Evolutionary conservation across 345 rosid genomes (phyloP), one percentile per base, ranked within the genome.

Genomic region (Raphanus raphanistrum): DNA sequence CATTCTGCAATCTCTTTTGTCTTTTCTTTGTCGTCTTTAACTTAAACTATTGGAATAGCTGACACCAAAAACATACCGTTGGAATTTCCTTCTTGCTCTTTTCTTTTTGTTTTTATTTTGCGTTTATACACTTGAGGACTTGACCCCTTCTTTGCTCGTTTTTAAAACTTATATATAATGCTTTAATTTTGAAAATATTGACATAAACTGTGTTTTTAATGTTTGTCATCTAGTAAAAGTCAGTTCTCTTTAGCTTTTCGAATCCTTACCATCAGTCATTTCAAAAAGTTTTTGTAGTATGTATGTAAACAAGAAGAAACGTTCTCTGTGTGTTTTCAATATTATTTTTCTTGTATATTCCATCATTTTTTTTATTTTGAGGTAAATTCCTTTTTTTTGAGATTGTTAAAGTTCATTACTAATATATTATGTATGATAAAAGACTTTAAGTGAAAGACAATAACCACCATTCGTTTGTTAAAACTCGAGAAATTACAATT

Each of bases 1-100:
- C 33, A 12, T 73, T 74, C 66, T 79, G 75, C 35, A 61, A 61
- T 66, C 63, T 73, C 48, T 73, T 74, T 79, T 79, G 82, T 79
- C 79, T 4, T 73, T 79, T 79, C 74, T 21, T 32, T 79, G 66
- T 74, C 79, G 82, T 79, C 78, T 55, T 74, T 79, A 36, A 38
- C 79, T 68, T 41, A 54, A 69, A 69, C 74, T 68, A 54, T 74
- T 79, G 66, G 77, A 79, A 79, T 72, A 68, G 71, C 79, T 79
- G 79, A 74, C 79, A 73, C 75, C 65, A 73, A 79, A 73, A 74
- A 74, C 63, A 68, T 45, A 73, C 78, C 74, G 75, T 79, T 73
- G 82, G 78, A 74, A 79, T 73, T 79, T 79, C 41, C 66, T 69
- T 67, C 6, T 67, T 79, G 78, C 73, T 26, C 21, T 79, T 68